These are phyloP conservation scores for Orbilia blumenaviensis DNA, from an alignment of 2,329 filamentous ascomycete species.

Conservation along the genomic window DNA sequence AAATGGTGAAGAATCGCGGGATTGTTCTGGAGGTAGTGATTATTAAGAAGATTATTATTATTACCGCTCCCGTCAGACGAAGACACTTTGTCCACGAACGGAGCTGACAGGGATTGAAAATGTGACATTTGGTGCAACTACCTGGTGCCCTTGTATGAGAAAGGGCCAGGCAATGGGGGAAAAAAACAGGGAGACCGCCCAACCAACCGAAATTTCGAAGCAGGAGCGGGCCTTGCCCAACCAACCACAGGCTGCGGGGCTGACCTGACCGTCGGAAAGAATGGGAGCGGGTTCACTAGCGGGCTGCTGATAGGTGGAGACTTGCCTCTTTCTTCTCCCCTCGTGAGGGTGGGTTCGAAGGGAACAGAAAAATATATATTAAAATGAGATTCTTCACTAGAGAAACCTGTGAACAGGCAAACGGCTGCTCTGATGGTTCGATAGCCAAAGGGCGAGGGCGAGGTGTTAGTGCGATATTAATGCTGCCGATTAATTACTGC, in stretches of 20 bases:
- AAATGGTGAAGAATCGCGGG: conserved; percentile 50
- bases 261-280: conserved; percentile 53
- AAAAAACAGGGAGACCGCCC: conserved; percentile 27
- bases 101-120: conserved; percentile 54
- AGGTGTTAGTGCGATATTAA: conserved; percentile 31
- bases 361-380: no score
- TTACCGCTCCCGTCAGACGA: conserved; percentile 51
- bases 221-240: conserved; percentile 32
- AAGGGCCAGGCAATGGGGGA: conserved; percentile 11
- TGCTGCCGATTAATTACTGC: conserved; percentile 15
- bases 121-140: conserved; percentile 54
- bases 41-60: conserved; percentile 40
- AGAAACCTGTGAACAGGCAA: conserved; percentile 25
- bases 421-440: conserved; percentile 19
- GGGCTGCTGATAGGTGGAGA: conserved; percentile 42
- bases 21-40: conserved; percentile 52
- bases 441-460: neutral
- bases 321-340: conserved; percentile 40
- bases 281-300: conserved; percentile 44
- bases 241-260: conserved; percentile 49
- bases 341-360: conserved; percentile 33
- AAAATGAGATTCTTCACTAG: conserved; percentile 35
- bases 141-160: conserved; percentile 34
- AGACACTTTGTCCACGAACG: conserved; percentile 54
- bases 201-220: conserved; percentile 31